A percentile compares a stretch with the other conserved stretches of the same genome.
Conservation (phyloP, 75 land plant genomes). For the Chamaecyparis obtusa region DNA sequence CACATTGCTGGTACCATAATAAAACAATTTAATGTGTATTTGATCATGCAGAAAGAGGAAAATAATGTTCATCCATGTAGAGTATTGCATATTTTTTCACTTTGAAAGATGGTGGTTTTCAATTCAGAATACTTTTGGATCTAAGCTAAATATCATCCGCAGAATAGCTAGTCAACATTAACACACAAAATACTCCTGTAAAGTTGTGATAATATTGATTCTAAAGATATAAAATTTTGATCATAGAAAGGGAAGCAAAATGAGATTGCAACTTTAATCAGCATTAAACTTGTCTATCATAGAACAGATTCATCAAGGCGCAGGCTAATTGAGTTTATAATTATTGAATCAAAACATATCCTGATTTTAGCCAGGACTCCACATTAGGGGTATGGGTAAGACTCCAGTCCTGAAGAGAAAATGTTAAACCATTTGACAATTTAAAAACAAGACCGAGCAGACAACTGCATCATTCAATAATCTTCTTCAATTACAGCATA, state of each 20-base stretch:
- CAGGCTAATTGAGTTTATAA: neutral
- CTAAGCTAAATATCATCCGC: neutral
- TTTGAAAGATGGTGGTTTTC: neutral
- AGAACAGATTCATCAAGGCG: neutral
- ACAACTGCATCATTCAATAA: neutral
- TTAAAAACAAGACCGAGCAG: neutral
- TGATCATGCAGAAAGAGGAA: neutral
- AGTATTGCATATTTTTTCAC: neutral
- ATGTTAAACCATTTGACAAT: neutral
- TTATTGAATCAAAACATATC: neutral
- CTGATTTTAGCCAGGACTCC: neutral
- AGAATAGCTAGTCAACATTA: neutral
- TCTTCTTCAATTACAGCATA: conserved; percentile 10
- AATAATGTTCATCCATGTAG: neutral
- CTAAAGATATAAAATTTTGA: neutral
- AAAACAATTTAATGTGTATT: neutral
- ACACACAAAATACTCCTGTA: neutral
- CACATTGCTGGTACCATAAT: neutral
- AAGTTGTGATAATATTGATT: neutral
- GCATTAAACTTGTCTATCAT: neutral
- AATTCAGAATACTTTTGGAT: neutral
- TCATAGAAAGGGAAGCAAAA: neutral
- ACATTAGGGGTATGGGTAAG: neutral
- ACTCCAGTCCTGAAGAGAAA: neutral
- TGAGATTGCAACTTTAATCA: neutral